A percentile compares a stretch with the other conserved stretches of the same genome.
Conservation (phyloP, 2,329 filamentous ascomycete genomes). For the Volutella citrinella region DNA sequence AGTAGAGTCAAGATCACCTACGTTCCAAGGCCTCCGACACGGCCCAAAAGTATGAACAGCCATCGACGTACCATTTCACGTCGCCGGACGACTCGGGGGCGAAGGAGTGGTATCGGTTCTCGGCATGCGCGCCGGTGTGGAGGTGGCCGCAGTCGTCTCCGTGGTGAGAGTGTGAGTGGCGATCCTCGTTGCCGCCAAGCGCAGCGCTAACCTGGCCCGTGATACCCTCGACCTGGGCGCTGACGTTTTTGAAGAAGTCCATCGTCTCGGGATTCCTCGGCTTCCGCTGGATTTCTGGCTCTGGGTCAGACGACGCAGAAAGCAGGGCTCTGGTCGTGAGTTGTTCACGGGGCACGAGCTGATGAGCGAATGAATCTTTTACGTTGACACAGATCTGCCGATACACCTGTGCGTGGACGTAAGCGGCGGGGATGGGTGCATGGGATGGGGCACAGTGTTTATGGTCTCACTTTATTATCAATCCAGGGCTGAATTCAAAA, state of each 20-base stretch:
- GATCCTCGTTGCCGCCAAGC: conserved; percentile 39
- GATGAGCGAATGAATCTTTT: too few species aligned
- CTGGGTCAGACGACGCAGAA: too few species aligned
- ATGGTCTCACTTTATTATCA: too few species aligned
- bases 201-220: conserved; percentile 26
- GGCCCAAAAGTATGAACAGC: conserved; percentile 81
- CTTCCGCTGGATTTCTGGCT: too few species aligned
- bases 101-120: conserved; percentile 64
- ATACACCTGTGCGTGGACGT: too few species aligned
- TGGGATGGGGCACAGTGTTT: too few species aligned
- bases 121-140: conserved; percentile 40
- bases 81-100: conserved; percentile 70
- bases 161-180: conserved; percentile 43
- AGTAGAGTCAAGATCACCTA: conserved; percentile 27
- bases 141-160: conserved; percentile 39
- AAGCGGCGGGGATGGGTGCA: too few species aligned
- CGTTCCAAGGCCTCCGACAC: conserved; percentile 74
- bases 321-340: too few species aligned
- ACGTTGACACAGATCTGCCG: too few species aligned
- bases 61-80: conserved; percentile 86
- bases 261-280: conserved; percentile 11
- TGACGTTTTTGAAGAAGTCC: conserved; percentile 36
- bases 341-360: too few species aligned
- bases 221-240: conserved; percentile 18
- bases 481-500: too few species aligned